These are phyloP conservation scores for Ochetophila trinervis DNA, from an alignment of 306 rosid genomes.

Conservation along the genomic window DNA sequence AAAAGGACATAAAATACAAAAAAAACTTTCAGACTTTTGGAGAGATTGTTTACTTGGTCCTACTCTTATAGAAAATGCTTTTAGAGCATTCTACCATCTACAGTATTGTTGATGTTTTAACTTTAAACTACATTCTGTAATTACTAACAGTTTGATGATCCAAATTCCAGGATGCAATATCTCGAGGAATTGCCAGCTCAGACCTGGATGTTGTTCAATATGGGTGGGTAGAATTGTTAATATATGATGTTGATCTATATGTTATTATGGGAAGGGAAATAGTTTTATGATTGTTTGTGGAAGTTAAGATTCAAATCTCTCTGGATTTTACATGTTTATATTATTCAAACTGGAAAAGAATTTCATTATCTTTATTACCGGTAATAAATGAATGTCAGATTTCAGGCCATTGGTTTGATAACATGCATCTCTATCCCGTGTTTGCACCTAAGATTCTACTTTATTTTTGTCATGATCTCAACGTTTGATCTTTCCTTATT, in stretches of 20 bases:
- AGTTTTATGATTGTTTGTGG: not conserved
- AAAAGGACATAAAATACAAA: not conserved
- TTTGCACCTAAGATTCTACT: not conserved
- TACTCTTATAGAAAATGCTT: conserved; percentile 10
- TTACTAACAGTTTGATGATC: conserved; percentile 29
- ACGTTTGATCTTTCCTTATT: not conserved
- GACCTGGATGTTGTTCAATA: conserved; percentile 85
- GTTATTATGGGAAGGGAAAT: conserved; percentile 17
- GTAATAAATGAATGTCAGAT: not conserved
- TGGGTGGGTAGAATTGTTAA: conserved; percentile 57
- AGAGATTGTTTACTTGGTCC: not conserved
- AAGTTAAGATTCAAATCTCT: not conserved
- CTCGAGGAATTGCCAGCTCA: conserved; percentile 72
- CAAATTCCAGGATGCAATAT: conserved; percentile 74
- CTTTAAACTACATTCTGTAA: conserved; percentile 9
- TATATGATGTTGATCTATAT: not conserved
- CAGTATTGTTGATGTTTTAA: not conserved
- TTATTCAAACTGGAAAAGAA: not conserved
- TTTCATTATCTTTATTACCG: not conserved
- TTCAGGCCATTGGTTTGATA: not conserved
- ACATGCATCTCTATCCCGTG: not conserved
- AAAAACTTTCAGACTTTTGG: conserved; percentile 4
- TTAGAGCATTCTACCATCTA: conserved; percentile 11
- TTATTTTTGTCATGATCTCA: not conserved
- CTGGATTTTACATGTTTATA: not conserved